phyloP scores from a whole-genome alignment of 768 basidiomycete species.

The Trametes gibbosa region DNA sequence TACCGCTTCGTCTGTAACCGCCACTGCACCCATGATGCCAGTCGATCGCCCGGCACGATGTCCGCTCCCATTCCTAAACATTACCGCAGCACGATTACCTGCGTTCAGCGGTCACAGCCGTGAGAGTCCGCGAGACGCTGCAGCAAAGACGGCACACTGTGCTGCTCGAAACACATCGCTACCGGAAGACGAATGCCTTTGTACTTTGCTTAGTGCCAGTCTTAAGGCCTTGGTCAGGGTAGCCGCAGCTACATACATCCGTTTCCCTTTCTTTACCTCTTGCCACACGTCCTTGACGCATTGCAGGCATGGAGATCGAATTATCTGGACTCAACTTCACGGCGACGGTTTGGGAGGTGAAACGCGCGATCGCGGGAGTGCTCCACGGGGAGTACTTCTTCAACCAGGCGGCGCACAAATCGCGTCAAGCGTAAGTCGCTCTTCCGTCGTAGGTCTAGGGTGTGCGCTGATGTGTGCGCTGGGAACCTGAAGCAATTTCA shows the following conservation, averaged over 20 bases:
- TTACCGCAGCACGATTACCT: no score
- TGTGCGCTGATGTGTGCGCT: no score
- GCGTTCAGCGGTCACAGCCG: no score
- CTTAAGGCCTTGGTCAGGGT: background rate
- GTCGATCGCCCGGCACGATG: no score
- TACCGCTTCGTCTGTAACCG: no score
- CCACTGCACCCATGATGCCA: no score
- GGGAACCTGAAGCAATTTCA: conserved; percentile 49
- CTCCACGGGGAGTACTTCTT: conserved; percentile 53
- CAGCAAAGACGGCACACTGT: no score
- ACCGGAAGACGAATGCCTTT: background rate
- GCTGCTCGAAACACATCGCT: no score
- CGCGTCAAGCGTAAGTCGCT: conserved; percentile 4
- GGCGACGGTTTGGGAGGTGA: conserved; percentile 51
- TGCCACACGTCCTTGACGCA: background rate
- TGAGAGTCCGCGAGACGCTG: no score
- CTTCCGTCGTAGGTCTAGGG: background rate
- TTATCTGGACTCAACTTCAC: conserved; percentile 33
- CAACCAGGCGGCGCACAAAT: conserved; percentile 3
- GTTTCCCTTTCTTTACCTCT: background rate
- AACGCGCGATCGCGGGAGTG: conserved; percentile 47
- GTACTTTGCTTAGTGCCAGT: no score
- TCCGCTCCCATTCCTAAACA: no score
- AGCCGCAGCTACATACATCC: background rate
- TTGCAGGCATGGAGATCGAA: conserved; percentile 33